Evolutionary conservation across 768 basidiomycete genomes (phyloP).

Genomic region (Trametes villosa): DNA sequence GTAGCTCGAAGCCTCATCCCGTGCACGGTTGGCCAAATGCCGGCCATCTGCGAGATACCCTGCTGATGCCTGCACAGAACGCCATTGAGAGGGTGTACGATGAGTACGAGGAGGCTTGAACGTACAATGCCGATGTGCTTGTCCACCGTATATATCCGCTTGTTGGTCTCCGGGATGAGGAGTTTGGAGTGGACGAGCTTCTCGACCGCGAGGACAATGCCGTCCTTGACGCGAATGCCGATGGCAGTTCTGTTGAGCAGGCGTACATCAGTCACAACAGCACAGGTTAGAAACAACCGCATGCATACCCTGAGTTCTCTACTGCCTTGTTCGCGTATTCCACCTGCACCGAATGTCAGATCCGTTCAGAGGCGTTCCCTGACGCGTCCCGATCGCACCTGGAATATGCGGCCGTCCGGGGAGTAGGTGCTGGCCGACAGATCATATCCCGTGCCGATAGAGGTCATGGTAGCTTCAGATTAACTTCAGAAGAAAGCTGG

Average conservation of each 20-base stretch:
- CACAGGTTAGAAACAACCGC: slow-evolving; percentile 44
- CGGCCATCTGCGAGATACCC: slow-evolving; percentile 94
- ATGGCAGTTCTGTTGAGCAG: slow-evolving; percentile 78
- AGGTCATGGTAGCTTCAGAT: slow-evolving; percentile 68
- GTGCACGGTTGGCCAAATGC: slow-evolving; percentile 80
- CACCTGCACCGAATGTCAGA: slow-evolving; percentile 57
- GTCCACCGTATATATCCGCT: slow-evolving; percentile 92
- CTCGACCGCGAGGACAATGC: slow-evolving; percentile 95
- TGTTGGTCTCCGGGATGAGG: slow-evolving; percentile 89
- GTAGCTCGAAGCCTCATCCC: slow-evolving; percentile 79
- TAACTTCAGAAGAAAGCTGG: not conserved
- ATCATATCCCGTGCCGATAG: slow-evolving; percentile 99
- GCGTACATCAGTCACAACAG: not conserved
- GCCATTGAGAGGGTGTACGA: not conserved
- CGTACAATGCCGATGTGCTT: slow-evolving; percentile 90
- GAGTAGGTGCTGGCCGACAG: slow-evolving; percentile 93
- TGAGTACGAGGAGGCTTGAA: not conserved
- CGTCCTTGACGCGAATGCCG: slow-evolving; percentile 92
- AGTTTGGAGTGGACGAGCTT: slow-evolving; percentile 96
- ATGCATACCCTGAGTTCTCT: slow-evolving; percentile 90
- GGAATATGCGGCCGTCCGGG: slow-evolving; percentile 98
- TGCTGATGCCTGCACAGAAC: slow-evolving; percentile 77
- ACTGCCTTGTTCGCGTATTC: slow-evolving; percentile 99
- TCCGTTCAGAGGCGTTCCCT: not conserved
- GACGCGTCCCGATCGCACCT: slow-evolving; percentile 54